phyloP scores from a whole-genome alignment of 768 basidiomycete genomes.

The Mycena floridula region DNA sequence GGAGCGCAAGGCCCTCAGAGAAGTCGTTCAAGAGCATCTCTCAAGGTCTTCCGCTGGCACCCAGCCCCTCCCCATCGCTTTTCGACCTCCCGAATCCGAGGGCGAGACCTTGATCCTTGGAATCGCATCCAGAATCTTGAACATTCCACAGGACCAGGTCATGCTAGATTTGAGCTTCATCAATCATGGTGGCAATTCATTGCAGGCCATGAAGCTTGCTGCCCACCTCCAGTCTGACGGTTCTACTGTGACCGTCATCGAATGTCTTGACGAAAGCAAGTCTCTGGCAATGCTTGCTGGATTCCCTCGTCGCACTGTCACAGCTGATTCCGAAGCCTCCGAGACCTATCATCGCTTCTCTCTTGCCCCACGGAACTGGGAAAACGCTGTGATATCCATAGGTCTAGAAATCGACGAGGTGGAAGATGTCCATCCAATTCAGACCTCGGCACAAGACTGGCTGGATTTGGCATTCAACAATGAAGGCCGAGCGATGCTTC shows the following conservation, averaged over 20 bases:
- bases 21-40: not conserved
- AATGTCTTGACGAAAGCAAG: not conserved
- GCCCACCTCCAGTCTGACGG: not conserved
- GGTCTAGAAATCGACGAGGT: not conserved
- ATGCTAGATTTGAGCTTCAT: conserved; percentile 2
- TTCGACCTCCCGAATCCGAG: not conserved
- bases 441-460: conserved; percentile 1
- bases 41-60: too few relatives aligned
- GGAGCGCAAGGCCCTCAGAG: not conserved
- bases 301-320: not conserved
- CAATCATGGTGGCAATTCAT: conserved; percentile 3
- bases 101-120: not conserved
- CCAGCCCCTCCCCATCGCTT: too few relatives aligned
- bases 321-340: not conserved
- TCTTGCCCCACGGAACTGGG: conserved; percentile 1
- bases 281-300: not conserved
- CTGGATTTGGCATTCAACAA: not conserved
- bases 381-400: not conserved
- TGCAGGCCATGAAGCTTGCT: conserved; percentile 2
- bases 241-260: not conserved
- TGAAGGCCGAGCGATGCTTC: not conserved
- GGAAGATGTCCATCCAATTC: conserved; percentile 4
- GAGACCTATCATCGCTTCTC: conserved; percentile 1
- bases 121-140: not conserved
- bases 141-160: conserved; percentile 1